These are phyloP conservation scores for Eremothecium cymbalariae DNA, from an alignment of 1,139 yeast species.

Conservation along the genomic window DNA sequence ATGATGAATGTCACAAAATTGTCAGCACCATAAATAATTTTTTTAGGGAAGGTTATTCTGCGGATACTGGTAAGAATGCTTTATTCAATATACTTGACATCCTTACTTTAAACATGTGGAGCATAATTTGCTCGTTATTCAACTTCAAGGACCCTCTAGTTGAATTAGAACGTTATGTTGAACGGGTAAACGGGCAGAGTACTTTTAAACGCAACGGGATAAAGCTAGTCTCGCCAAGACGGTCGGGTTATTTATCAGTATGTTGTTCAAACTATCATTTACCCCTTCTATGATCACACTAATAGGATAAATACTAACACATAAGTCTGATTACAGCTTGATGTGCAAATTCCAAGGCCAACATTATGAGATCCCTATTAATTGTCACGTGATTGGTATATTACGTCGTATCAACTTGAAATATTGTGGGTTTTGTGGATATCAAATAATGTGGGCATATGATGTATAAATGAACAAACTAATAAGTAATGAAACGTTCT, in stretches of 20 bases:
- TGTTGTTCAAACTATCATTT: too few species aligned
- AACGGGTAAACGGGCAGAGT: constrained; percentile 35
- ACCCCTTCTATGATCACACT: neutral
- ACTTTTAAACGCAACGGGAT: constrained; percentile 30
- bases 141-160: constrained; percentile 18
- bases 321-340: constrained; percentile 30
- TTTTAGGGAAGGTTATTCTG: constrained; percentile 38
- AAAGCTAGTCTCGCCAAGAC: constrained; percentile 44
- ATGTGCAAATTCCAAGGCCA: constrained; percentile 46
- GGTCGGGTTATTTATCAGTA: constrained; percentile 56
- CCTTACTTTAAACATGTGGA: constrained; percentile 39
- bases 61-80: constrained; percentile 34
- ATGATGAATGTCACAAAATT: constrained; percentile 37
- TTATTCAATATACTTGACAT: constrained; percentile 40
- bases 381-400: too few species aligned
- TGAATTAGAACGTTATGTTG: constrained; percentile 42
- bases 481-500: too few species aligned
- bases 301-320: constrained; percentile 2
- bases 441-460: too few species aligned
- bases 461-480: too few species aligned
- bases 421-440: too few species aligned
- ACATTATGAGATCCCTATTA: too few species aligned
- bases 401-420: too few species aligned
- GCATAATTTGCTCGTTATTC: constrained; percentile 26
- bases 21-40: constrained; percentile 40